A percentile compares a stretch with the other conserved stretches of the same genome.
Conservation (phyloP, 257 asterid species). For the Rehmannia glutinosa region DNA sequence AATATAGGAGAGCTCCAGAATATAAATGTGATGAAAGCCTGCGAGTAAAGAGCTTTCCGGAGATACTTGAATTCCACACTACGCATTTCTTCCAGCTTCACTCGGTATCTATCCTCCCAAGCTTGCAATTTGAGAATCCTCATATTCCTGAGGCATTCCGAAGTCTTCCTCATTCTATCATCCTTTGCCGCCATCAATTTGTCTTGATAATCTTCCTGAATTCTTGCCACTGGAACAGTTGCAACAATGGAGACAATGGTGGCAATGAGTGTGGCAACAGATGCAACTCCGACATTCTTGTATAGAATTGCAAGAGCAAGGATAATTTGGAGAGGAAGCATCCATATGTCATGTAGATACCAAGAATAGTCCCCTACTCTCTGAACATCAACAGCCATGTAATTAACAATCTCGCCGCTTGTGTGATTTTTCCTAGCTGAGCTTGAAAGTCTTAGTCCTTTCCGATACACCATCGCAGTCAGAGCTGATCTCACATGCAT, state of each 20-base stretch:
- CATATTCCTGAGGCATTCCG: conserved; percentile 73
- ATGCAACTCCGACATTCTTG: conserved; percentile 72
- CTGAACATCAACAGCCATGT: conserved; percentile 84
- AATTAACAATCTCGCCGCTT: conserved; percentile 65
- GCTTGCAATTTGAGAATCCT: conserved; percentile 73
- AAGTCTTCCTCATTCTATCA: conserved; percentile 74
- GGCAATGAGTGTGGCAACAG: conserved; percentile 62
- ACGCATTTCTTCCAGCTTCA: conserved; percentile 64
- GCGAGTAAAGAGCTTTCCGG: conserved; percentile 64
- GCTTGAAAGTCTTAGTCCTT: conserved; percentile 69
- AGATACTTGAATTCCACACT: conserved; percentile 66
- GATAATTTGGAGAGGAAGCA: conserved; percentile 67
- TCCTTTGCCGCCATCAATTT: conserved; percentile 76
- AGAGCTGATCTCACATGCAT: conserved; percentile 82
- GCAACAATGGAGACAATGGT: conserved; percentile 63
- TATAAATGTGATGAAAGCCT: conserved; percentile 65
- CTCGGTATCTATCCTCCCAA: conserved; percentile 74
- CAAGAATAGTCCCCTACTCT: conserved; percentile 78
- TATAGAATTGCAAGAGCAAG: conserved; percentile 70
- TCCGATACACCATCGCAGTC: conserved; percentile 71
- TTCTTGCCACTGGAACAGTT: conserved; percentile 60
- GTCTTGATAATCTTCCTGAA: conserved; percentile 68
- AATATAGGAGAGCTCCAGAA: conserved; percentile 85
- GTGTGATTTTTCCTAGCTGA: conserved; percentile 64
- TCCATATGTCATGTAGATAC: conserved; percentile 78